Conservation (phyloP, 2,329 filamentous ascomycete genomes). For the Trichoderma polysporum region DNA sequence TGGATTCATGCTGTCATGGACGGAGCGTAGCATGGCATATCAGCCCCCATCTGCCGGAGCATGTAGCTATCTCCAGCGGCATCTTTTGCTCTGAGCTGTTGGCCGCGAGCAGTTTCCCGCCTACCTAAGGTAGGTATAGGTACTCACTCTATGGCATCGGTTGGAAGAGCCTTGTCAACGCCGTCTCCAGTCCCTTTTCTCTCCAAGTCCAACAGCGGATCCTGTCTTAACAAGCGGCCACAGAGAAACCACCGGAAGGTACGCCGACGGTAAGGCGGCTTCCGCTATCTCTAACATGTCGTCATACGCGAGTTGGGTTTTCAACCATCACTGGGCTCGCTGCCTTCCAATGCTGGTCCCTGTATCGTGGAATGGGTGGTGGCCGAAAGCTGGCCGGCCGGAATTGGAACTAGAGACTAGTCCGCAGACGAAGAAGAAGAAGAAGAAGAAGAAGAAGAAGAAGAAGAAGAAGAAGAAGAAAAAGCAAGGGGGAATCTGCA, state of each 20-base stretch:
- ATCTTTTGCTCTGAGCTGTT: background rate
- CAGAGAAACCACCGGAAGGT: background rate
- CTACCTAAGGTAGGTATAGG: background rate
- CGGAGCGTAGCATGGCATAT: background rate
- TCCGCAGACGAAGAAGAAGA: background rate
- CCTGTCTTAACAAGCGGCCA: background rate
- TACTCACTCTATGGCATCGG: background rate
- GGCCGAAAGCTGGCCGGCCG: constrained; percentile 11
- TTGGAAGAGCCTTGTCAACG: background rate
- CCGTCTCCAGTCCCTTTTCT: background rate
- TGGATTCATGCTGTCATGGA: background rate
- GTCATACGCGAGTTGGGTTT: background rate
- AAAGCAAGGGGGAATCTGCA: background rate
- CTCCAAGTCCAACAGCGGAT: background rate
- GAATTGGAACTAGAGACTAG: background rate
- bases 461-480: too few relatives aligned
- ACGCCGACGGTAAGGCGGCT: background rate
- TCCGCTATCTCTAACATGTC: background rate
- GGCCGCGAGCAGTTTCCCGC: background rate
- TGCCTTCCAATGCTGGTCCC: background rate
- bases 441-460: too few relatives aligned
- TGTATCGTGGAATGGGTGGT: background rate
- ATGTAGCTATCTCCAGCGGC: background rate
- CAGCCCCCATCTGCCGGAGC: background rate
- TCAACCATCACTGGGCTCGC: background rate